Evolutionary conservation across 495 filamentous ascomycete genomes (phyloP), one percentile per base, ranked within the genome.

Genomic region (Podospora pseudocomata): DNA sequence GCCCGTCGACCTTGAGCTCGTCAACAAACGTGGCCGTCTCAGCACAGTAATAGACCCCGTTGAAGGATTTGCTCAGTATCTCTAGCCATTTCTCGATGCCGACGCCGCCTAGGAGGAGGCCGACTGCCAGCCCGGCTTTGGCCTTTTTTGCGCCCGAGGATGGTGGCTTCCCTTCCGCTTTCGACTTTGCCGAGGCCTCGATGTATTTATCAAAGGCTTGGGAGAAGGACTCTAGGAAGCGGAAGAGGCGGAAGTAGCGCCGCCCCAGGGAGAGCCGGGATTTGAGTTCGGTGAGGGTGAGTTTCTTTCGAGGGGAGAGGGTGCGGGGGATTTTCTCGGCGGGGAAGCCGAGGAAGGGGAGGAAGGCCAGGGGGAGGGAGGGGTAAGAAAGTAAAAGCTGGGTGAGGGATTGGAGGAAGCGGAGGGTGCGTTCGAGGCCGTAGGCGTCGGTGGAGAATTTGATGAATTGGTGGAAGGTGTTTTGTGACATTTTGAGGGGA

Each of bases 341-440:
- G 2, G 65, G 55, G 4, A 65, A 23, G 2, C 60, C 20, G 54
- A 75, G 64, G 57, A 66, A 59, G 55, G 61, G 32, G 18, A 27
- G 30, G 20, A 18, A 61, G 59, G 54, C 63, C n/a, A 26, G 30
- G 26, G 65, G 15, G 28, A 66, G 16, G 64, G 44, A 2, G 54
- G 63, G 60, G 61, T 20, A 63, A 65, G 56, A 67, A 60, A 73
- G 58, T 63, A 74, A 28, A 55, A 72, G 63, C 11, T 73, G 68
- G 59, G 80, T 74, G 30, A 84, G 39, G 53, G 86, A 75, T 75
- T 91, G 88, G 67, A 89, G 71, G 65, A 88, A 76, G 55, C 88
- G 87, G 68, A 90, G 81, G 55, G 83, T 86, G 68, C 87, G 85
- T 70, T 91, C 89, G 16, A 90, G 80, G 4, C 88, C 89, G 61